Conservation (phyloP, 768 basidiomycete genomes). For the Mycena vulgaris region DNA sequence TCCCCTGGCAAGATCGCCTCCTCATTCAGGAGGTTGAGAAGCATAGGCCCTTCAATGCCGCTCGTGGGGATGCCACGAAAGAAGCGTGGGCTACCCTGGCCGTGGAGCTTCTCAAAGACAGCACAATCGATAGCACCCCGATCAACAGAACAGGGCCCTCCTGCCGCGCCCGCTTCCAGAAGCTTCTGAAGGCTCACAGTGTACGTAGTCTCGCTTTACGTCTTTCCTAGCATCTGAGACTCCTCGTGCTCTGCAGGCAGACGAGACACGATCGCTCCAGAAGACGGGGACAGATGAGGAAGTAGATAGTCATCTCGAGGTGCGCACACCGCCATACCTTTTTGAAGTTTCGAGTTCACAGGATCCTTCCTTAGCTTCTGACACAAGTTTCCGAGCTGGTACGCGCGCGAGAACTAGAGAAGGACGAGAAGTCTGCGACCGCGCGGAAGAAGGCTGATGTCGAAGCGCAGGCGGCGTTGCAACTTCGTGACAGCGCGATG, state of each 20-base stretch:
- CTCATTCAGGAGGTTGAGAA: constrained; percentile 1
- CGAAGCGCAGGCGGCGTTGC: constrained; percentile 12
- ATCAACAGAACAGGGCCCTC: not conserved
- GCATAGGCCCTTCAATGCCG: constrained; percentile 4
- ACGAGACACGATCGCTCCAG: constrained; percentile 23
- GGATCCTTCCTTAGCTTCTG: constrained; percentile 21
- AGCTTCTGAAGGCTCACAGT: constrained; percentile 1
- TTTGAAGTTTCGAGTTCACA: too few relatives aligned
- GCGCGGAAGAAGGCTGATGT: constrained; percentile 24
- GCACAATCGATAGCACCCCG: not conserved
- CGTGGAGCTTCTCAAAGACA: not conserved
- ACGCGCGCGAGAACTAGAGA: not conserved
- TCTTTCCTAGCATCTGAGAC: not conserved
- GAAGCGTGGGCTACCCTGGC: constrained; percentile 2
- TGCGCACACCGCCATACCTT: not conserved
- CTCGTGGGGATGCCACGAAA: not conserved
- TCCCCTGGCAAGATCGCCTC: constrained; percentile 5
- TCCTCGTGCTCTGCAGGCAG: constrained; percentile 2
- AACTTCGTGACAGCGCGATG: constrained; percentile 30
- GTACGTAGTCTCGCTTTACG: not conserved
- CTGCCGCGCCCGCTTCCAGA: constrained; percentile 3
- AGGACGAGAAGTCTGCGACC: constrained; percentile 7
- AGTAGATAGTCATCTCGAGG: constrained; percentile 21
- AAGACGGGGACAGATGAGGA: constrained; percentile 25
- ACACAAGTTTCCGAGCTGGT: constrained; percentile 17